Evolutionary conservation across 116 monocot genomes (phyloP), one percentile per base, ranked within the genome.

Genomic region (Trichopus zeylanicus): DNA sequence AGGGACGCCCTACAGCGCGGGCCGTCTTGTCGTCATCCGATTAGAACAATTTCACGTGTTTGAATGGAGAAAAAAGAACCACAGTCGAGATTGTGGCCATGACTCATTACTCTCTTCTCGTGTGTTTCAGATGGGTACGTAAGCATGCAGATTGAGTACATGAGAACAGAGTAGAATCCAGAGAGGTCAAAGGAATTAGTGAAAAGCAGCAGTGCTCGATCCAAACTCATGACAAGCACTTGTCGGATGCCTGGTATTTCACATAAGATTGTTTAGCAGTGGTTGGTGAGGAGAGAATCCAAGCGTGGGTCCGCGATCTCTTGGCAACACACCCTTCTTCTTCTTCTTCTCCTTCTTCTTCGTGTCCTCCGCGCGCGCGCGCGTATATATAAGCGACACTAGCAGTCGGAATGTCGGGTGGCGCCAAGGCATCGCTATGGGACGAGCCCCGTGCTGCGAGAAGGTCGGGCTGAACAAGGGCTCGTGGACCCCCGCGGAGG

Each of bases 401-500:
- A n/a, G n/a, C n/a, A n/a, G n/a, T n/a, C n/a, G n/a, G n/a, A n/a
- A n/a, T n/a, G 15, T 28, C 6, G 9, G 16, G 10, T 28, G 9
- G 15, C 3, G 1, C 16, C 24, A 30, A 54, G 11, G 27, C 29
- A 91, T 87, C 84, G 84, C 84, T 1, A 48, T 74, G 58, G 84
- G 87, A 0, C 67, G 92, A 60, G 93, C 93, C 18, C 93, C 88
- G 16, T 88, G 88, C 68, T 88, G 84, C 21, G 87, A 78, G 59
- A 88, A 84, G 65, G 76, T 84, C 0, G 93, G 93, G 26, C 42
- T 93, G 53, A 93, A 88, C 65, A 88, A 75, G 73, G 93, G 93
- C 6, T 81, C 85, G 5, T 93, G 93, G 93, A 88, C 84, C 19
- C 72, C 76, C 10, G 84, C 81, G 29, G 93, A 93, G 67, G 93